Percentiles rank a stretch among this genome's conserved stretches.
phyloP scores from a whole-genome alignment of 306 rosid species.

The Oxytropis ochrocephala region DNA sequence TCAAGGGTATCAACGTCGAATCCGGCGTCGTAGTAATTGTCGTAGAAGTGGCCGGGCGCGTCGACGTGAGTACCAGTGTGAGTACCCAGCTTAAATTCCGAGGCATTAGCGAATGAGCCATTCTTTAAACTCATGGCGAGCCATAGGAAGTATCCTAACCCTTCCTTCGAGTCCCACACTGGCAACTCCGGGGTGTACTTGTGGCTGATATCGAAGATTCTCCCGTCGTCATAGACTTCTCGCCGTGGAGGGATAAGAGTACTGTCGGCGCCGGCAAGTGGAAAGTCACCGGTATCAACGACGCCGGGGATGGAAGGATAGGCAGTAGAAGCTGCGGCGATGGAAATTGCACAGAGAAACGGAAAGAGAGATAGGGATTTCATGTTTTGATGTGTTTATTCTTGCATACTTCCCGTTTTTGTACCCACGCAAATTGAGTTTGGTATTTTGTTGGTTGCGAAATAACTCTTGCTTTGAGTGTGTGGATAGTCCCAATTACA shows the following conservation, averaged over 20 bases:
- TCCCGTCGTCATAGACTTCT: conserved; percentile 64
- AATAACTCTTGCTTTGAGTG: no score
- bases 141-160: conserved; percentile 70
- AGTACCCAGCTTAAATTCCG: conserved; percentile 49
- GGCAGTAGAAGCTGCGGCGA: conserved; percentile 28
- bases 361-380: background rate
- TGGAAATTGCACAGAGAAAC: conserved; percentile 28
- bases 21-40: conserved; percentile 75
- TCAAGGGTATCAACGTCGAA: conserved; percentile 82
- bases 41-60: conserved; percentile 72
- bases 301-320: conserved; percentile 54
- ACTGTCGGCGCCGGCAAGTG: conserved; percentile 3
- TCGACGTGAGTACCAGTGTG: conserved; percentile 93
- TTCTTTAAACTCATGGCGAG: conserved; percentile 69
- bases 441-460: background rate
- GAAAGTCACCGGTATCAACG: conserved; percentile 21
- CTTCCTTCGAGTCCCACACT: conserved; percentile 47
- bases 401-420: background rate
- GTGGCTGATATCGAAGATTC: conserved; percentile 68
- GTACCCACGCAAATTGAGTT: background rate
- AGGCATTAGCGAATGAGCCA: conserved; percentile 61
- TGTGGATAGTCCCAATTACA: no score
- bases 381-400: conserved; percentile 14
- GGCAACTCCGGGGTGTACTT: conserved; percentile 49
- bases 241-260: conserved; percentile 55